These are phyloP conservation scores for Botryobasidium botryosum DNA, from an alignment of 768 basidiomycete species.

Conservation along the genomic window DNA sequence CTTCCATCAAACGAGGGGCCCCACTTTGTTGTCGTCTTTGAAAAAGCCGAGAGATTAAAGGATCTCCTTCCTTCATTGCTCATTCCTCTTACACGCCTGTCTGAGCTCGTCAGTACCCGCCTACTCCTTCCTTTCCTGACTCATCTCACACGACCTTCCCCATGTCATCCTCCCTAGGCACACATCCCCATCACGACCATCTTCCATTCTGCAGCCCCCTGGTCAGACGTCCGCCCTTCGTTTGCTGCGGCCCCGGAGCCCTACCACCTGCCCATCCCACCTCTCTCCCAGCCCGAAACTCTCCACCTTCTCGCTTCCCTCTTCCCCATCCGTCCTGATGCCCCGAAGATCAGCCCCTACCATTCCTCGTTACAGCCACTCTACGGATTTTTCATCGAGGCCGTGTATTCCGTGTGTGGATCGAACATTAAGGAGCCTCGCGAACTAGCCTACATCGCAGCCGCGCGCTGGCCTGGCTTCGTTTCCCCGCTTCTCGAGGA, in stretches of 20 bases:
- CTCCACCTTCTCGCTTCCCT: conserved; percentile 4
- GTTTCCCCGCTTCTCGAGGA: conserved; percentile 48
- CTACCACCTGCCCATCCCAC: conserved; percentile 40
- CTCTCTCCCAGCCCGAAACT: conserved; percentile 33
- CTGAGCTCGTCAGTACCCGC: conserved; percentile 38
- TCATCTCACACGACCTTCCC: background rate
- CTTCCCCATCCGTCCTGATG: background rate
- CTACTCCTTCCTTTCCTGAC: background rate
- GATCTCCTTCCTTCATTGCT: conserved; percentile 46
- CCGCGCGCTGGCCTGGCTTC: conserved; percentile 69
- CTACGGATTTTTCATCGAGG: conserved; percentile 43
- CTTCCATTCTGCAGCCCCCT: conserved; percentile 44
- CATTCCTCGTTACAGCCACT: conserved; percentile 30
- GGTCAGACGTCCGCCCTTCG: conserved; percentile 57
- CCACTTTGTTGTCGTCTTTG: conserved; percentile 41
- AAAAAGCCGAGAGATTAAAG: conserved; percentile 48
- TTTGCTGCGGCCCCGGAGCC: conserved; percentile 59
- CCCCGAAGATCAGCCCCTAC: conserved; percentile 27
- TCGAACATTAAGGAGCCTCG: conserved; percentile 47
- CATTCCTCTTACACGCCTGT: conserved; percentile 51
- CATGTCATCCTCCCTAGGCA: conserved; percentile 25
- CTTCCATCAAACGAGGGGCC: conserved; percentile 14
- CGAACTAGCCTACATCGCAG: conserved; percentile 59
- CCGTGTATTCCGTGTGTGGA: conserved; percentile 42
- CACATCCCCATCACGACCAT: conserved; percentile 41